Base-by-base conservation (phyloP, 225 moss, liverwort and hornwort genomes). In the Polytrichum commune region DNA sequence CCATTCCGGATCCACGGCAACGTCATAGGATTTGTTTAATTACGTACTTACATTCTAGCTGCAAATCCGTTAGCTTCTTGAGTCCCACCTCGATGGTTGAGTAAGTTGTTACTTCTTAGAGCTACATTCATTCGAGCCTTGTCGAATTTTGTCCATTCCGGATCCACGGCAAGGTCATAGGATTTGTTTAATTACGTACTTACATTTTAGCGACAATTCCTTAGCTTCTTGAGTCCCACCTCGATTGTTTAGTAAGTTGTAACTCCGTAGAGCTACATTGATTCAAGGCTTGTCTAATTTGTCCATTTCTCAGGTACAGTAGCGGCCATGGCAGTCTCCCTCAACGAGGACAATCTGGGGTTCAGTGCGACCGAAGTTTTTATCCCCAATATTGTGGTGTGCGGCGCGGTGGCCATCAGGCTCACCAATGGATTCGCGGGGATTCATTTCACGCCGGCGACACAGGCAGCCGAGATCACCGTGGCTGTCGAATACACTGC, bases 261-360 rank as follows among this genome's bases (percentile, higher is more conserved):
- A 13, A 16, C 46, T 46, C 16, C 4, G 13, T 46, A 46, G 46
- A 46, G 46, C 16, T 46, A 13, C 46, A 46, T 46, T 46, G 3
- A 46, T 46, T 46, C 46, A 46, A 16, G 13, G 13, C 46, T 16
- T 13, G 46, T 46, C 13, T 0, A 46, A 46, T 46, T 46, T 46
- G 46, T 16, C 46, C 46, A 46, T 46, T 46, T 46, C 46, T 46
- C 46, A 46, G 46, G 46, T n/a, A 23, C 46, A 27, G 27, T 26
- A 68, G 67, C 46, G 7, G 67, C 56, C 19, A 71, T 71, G 71
- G 71, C 60, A 23, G 53, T 71, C 62, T 25, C 38, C 10, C 30
- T 61, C 0, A 18, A 5, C 32, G 71, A 71, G 61, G 71, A 71
- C 26, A 62, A 9, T 5, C 18, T 71, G 20, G 71, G 71, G 18